phyloP scores from a whole-genome alignment of 441 rosid genomes.

The Aquilaria agallochum region DNA sequence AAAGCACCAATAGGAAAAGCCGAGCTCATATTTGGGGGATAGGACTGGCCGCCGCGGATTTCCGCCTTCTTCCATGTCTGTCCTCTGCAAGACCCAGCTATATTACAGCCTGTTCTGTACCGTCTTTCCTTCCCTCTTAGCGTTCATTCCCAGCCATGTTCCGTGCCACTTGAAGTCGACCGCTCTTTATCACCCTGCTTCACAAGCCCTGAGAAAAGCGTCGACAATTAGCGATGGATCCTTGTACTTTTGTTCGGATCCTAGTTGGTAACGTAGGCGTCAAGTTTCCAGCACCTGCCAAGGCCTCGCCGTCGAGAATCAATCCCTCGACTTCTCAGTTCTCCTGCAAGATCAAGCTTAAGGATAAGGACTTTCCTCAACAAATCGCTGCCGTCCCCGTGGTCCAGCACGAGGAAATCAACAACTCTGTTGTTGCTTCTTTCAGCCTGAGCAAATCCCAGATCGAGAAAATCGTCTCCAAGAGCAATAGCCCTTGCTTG shows the following conservation, averaged over 20 bases:
- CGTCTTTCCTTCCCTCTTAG: constrained; percentile 8
- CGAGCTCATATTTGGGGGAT: not conserved
- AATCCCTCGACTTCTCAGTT: constrained; percentile 22
- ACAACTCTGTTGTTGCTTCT: constrained; percentile 41
- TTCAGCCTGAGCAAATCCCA: constrained; percentile 41
- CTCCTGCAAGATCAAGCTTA: constrained; percentile 44
- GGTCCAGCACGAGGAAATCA: constrained; percentile 8
- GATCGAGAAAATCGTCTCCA: constrained; percentile 20
- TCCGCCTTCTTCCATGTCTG: not conserved
- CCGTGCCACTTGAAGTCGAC: not conserved
- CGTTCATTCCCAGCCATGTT: not conserved
- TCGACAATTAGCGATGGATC: constrained; percentile 41
- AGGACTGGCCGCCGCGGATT: constrained; percentile 19
- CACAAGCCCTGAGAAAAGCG: not conserved
- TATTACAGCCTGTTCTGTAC: constrained; percentile 56
- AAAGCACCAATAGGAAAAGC: too few species aligned
- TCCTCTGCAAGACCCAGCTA: constrained; percentile 38
- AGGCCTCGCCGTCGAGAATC: constrained; percentile 15
- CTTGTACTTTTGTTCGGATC: constrained; percentile 60
- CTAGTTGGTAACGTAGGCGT: constrained; percentile 52
- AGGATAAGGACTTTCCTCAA: constrained; percentile 23
- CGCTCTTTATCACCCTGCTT: not conserved
- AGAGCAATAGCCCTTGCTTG: constrained; percentile 15
- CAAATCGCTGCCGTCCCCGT: constrained; percentile 29
- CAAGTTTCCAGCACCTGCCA: constrained; percentile 27